phyloP scores from a whole-genome alignment of 768 basidiomycete genomes.

The Suillus hirtellus region DNA sequence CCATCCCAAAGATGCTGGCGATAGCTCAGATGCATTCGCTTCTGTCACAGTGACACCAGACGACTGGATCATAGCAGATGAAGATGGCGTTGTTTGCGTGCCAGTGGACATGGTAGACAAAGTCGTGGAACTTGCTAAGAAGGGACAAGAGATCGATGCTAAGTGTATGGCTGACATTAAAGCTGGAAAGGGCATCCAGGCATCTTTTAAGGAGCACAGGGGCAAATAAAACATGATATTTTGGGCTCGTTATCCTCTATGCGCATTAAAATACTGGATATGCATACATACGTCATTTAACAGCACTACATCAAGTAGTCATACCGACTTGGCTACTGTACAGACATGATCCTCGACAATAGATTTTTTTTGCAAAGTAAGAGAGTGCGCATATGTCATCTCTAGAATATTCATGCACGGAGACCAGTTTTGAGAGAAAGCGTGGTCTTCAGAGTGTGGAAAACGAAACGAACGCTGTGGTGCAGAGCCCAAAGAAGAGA shows the following conservation, averaged over 20 bases:
- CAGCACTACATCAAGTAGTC: not conserved
- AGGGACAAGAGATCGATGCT: constrained; percentile 65
- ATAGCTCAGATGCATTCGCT: constrained; percentile 46
- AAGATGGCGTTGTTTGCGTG: constrained; percentile 87
- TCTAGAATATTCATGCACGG: constrained; percentile 28
- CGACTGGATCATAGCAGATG: constrained; percentile 85
- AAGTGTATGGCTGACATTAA: constrained; percentile 74
- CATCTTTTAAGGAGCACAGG: constrained; percentile 77
- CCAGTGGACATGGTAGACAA: constrained; percentile 51
- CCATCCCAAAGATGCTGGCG: constrained; percentile 31
- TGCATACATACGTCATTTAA: not conserved
- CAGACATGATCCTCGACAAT: not conserved
- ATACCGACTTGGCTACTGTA: not conserved
- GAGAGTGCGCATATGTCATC: too few relatives aligned
- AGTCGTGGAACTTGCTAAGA: constrained; percentile 59
- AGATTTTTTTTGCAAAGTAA: not conserved
- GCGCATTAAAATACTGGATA: not conserved
- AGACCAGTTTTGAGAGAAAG: constrained; percentile 46
- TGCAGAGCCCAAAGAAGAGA: constrained; percentile 64
- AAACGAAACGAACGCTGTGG: constrained; percentile 51
- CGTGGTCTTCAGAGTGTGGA: constrained; percentile 49
- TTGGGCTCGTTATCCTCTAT: not conserved
- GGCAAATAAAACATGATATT: constrained; percentile 40
- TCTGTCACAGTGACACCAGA: constrained; percentile 64
- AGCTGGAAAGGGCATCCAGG: constrained; percentile 71